A percentile compares a stretch with the other conserved stretches of the same genome.
phyloP scores from a whole-genome alignment of 2,329 filamentous ascomycete species.

The Trichocomaceae sp. region DNA sequence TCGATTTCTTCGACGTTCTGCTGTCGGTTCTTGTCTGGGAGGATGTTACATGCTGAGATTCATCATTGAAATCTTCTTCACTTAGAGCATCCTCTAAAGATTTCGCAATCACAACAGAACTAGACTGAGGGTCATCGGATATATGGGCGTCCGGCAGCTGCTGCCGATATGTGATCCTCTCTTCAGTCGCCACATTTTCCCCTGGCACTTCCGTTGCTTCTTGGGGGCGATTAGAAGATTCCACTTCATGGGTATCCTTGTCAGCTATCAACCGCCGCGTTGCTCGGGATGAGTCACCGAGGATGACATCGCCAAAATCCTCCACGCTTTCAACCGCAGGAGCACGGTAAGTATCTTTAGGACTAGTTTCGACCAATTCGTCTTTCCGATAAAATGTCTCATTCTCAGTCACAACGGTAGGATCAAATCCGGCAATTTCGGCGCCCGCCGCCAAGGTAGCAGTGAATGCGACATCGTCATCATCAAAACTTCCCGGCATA shows the following conservation, averaged over 20 bases:
- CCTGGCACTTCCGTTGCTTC: not conserved
- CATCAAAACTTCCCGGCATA: slow-evolving; percentile 50
- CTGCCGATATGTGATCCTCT: not conserved
- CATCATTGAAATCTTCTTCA: not conserved
- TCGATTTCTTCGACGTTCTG: slow-evolving; percentile 14
- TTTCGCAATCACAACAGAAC: not conserved
- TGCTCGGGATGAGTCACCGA: not conserved
- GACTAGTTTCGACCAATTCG: slow-evolving; percentile 57
- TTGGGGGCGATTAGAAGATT: not conserved
- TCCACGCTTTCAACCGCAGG: slow-evolving; percentile 45
- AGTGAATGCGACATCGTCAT: slow-evolving; percentile 61
- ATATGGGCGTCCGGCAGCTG: not conserved
- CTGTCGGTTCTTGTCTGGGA: slow-evolving; percentile 13
- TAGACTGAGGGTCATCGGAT: not conserved
- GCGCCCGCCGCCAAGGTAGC: slow-evolving; percentile 63
- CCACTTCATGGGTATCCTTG: not conserved
- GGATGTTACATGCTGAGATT: slow-evolving; percentile 18
- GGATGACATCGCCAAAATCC: slow-evolving; percentile 21
- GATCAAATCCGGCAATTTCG: slow-evolving; percentile 63
- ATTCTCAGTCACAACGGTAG: slow-evolving; percentile 63
- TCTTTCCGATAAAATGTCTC: slow-evolving; percentile 57
- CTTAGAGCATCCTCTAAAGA: not conserved
- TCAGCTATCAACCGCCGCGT: not conserved
- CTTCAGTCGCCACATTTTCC: not conserved
- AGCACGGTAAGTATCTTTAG: slow-evolving; percentile 46